These are phyloP conservation scores for Oligophagozyma castellii DNA, from an alignment of 1,139 yeast species.

Conservation along the genomic window DNA sequence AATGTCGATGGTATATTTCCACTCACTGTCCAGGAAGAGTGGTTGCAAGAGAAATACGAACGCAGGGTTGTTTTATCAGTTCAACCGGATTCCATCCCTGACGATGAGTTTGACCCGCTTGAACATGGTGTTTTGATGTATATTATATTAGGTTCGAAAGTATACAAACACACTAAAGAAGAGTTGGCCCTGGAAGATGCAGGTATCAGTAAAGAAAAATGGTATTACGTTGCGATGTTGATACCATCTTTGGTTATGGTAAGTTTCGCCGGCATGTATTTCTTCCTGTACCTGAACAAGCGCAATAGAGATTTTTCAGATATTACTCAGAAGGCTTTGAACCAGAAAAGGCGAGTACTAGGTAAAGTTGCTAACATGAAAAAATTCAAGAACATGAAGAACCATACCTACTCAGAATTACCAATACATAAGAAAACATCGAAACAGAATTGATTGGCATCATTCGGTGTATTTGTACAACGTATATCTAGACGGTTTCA, in stretches of 20 bases:
- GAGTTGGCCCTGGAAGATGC: constrained; percentile 41
- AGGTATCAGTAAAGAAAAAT: constrained; percentile 48
- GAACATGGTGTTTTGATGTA: constrained; percentile 42
- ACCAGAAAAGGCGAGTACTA: constrained; percentile 34
- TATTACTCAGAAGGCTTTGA: constrained; percentile 34
- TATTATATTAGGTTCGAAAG: constrained; percentile 44
- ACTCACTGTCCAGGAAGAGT: constrained; percentile 41
- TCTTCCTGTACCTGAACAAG: constrained; percentile 42
- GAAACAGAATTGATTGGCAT: constrained; percentile 14
- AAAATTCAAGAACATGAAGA: constrained; percentile 20
- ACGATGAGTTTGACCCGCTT: constrained; percentile 48
- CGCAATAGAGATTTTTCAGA: constrained; percentile 35
- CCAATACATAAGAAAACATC: constrained; percentile 23
- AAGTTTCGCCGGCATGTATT: constrained; percentile 47
- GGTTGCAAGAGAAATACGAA: constrained; percentile 42
- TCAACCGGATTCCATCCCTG: constrained; percentile 55
- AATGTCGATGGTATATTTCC: constrained; percentile 55
- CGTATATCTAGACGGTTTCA: not conserved
- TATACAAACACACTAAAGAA: constrained; percentile 42
- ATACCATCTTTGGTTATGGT: constrained; percentile 63
- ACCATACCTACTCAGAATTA: constrained; percentile 29
- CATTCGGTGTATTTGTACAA: not conserved
- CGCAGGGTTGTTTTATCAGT: constrained; percentile 43
- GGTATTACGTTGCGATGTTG: constrained; percentile 52
- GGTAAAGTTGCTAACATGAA: constrained; percentile 28